phyloP scores from a whole-genome alignment of 352 stramenopile species.

The Phytophthora idaei region DNA sequence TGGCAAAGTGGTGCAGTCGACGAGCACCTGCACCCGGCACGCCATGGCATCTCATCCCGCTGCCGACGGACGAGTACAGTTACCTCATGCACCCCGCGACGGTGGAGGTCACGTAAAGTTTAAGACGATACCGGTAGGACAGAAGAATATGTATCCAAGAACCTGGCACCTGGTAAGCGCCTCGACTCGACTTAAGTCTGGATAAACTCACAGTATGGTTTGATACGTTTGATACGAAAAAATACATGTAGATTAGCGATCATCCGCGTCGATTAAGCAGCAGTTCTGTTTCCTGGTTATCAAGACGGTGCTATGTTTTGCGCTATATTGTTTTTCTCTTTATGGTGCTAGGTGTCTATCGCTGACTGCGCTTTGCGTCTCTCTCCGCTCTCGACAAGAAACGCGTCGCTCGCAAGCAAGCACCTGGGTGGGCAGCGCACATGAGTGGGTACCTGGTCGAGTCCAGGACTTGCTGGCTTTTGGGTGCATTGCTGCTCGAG shows the following conservation, averaged over 20 bases:
- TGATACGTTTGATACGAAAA: slow-evolving; percentile 21
- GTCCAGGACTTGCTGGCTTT: slow-evolving; percentile 2
- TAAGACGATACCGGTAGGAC: slow-evolving; percentile 1
- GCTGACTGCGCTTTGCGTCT: not conserved
- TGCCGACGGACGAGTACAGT: slow-evolving; percentile 43
- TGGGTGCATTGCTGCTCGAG: slow-evolving; percentile 11
- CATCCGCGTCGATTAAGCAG: not conserved
- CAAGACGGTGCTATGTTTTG: not conserved
- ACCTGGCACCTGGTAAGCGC: not conserved
- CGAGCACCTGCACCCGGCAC: slow-evolving; percentile 23
- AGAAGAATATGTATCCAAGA: slow-evolving; percentile 11
- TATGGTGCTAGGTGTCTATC: slow-evolving; percentile 29
- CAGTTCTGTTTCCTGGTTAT: too few relatives aligned
- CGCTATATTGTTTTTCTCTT: slow-evolving; percentile 20
- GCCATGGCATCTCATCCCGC: slow-evolving; percentile 33
- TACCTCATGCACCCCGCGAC: slow-evolving; percentile 45
- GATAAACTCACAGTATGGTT: not conserved
- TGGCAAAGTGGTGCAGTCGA: slow-evolving; percentile 44
- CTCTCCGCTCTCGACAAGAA: not conserved
- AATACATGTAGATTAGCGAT: slow-evolving; percentile 44
- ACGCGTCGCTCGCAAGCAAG: slow-evolving; percentile 25
- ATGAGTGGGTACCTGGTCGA: slow-evolving; percentile 7
- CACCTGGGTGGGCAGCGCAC: slow-evolving; percentile 18
- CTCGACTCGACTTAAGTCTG: slow-evolving; percentile 19
- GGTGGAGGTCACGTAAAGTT: slow-evolving; percentile 45